Conservation (phyloP, 1,284 basidiomycete species). For the Boletellus deceptivus region DNA sequence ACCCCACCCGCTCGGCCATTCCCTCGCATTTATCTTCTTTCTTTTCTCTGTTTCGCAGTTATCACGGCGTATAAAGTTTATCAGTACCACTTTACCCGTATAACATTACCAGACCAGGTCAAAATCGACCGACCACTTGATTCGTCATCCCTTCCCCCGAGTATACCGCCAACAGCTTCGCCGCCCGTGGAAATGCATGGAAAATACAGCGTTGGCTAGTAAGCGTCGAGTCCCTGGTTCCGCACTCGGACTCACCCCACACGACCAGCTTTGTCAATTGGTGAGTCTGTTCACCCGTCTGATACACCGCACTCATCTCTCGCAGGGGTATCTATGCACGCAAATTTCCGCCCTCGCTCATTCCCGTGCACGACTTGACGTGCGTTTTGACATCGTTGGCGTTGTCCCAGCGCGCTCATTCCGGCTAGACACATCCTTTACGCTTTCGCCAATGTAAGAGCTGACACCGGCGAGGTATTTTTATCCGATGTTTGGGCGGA, state of each 20-base stretch:
- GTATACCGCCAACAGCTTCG: slow-evolving; percentile 13
- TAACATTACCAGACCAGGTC: slow-evolving; percentile 10
- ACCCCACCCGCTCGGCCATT: slow-evolving; percentile 13
- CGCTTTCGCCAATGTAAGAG: slow-evolving; percentile 86
- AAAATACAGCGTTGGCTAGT: slow-evolving; percentile 81
- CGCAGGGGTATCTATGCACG: slow-evolving; percentile 92
- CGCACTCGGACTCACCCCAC: slow-evolving; percentile 7
- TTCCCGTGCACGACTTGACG: slow-evolving; percentile 83
- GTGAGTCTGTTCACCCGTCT: slow-evolving; percentile 36
- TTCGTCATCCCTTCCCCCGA: slow-evolving; percentile 7
- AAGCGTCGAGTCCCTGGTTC: slow-evolving; percentile 33
- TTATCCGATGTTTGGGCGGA: slow-evolving; percentile 93
- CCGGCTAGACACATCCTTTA: slow-evolving; percentile 70
- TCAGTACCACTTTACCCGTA: slow-evolving; percentile 10
- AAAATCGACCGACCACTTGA: slow-evolving; percentile 8
- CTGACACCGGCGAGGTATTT: slow-evolving; percentile 81
- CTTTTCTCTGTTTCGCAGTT: slow-evolving; percentile 17
- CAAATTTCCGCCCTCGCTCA: slow-evolving; percentile 79
- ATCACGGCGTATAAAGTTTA: slow-evolving; percentile 19
- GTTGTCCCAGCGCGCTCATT: slow-evolving; percentile 10
- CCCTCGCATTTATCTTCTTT: slow-evolving; percentile 19
- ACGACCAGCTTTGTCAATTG: slow-evolving; percentile 69
- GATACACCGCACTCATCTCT: slow-evolving; percentile 11
- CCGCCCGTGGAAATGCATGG: slow-evolving; percentile 35
- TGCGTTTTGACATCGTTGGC: slow-evolving; percentile 43